Conservation (phyloP, 2,329 filamentous ascomycete genomes). For the Truncatella angustata region DNA sequence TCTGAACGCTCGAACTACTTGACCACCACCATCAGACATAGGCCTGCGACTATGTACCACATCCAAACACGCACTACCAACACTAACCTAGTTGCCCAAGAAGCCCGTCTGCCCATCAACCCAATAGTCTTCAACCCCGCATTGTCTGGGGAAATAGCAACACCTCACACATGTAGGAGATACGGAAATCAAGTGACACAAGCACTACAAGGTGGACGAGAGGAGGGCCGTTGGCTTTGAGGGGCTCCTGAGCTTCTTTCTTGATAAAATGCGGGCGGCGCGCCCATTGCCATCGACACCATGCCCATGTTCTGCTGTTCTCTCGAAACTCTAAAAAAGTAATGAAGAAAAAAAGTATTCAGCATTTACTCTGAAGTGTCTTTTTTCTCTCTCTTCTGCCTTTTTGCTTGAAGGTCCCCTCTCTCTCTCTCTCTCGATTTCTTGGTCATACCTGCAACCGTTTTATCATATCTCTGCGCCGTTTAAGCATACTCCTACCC, state of each 20-base stretch:
- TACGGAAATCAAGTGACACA: conserved; percentile 1
- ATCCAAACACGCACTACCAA: background rate
- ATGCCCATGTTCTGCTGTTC: background rate
- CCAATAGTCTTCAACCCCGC: conserved; percentile 3
- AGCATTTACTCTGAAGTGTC: background rate
- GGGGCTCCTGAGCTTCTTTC: background rate
- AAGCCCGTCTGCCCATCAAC: background rate
- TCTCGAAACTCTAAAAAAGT: conserved; percentile 1
- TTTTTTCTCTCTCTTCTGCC: too few species aligned
- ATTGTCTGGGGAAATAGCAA: conserved; percentile 3
- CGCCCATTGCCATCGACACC: background rate
- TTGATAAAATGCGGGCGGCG: background rate
- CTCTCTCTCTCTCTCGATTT: too few species aligned
- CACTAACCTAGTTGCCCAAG: background rate
- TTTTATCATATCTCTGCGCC: too few species aligned
- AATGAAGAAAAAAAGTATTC: background rate
- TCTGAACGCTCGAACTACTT: background rate
- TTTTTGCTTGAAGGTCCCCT: background rate
- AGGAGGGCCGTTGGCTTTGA: too few species aligned
- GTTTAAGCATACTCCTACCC: too few species aligned
- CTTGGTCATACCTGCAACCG: too few species aligned
- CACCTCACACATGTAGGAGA: too few species aligned
- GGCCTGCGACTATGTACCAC: background rate
- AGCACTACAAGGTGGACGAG: background rate
- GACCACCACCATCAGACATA: background rate